Evolutionary conservation across 345 rosid genomes (phyloP).

Genomic region (Anacardium occidentale): DNA sequence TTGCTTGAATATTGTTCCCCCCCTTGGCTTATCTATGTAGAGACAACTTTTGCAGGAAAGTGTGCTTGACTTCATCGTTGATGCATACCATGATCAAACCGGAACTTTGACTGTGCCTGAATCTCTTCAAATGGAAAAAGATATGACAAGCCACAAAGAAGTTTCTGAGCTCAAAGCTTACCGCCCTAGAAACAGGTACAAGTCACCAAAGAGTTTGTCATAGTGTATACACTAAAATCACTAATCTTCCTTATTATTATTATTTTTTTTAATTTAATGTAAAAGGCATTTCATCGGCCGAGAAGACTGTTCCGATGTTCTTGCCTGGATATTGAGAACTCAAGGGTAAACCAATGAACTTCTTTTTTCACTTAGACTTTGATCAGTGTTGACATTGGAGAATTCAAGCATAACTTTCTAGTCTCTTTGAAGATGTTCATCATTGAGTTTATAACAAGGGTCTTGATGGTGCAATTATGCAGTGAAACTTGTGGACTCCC

Average conservation of each 20-base stretch:
- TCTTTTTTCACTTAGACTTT: constrained; percentile 4
- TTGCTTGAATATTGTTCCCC: background rate
- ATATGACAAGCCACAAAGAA: constrained; percentile 46
- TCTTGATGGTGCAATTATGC: background rate
- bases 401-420: background rate
- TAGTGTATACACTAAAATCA: background rate
- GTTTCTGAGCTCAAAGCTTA: constrained; percentile 57
- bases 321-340: constrained; percentile 57
- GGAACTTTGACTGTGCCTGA: constrained; percentile 55
- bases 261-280: constrained; percentile 19
- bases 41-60: constrained; percentile 46
- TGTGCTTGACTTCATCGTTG: constrained; percentile 54
- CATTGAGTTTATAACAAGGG: background rate
- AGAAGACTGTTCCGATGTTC: constrained; percentile 60
- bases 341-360: constrained; percentile 21
- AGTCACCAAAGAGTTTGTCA: background rate
- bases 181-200: constrained; percentile 67
- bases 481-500: constrained; percentile 1
- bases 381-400: background rate
- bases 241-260: background rate
- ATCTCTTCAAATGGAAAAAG: constrained; percentile 58
- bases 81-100: constrained; percentile 54
- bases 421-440: background rate
- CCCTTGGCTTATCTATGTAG: constrained; percentile 6
- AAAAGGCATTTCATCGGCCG: constrained; percentile 65